Conservation (phyloP, 179 eudicot species). For the Patellifolia procumbens region DNA sequence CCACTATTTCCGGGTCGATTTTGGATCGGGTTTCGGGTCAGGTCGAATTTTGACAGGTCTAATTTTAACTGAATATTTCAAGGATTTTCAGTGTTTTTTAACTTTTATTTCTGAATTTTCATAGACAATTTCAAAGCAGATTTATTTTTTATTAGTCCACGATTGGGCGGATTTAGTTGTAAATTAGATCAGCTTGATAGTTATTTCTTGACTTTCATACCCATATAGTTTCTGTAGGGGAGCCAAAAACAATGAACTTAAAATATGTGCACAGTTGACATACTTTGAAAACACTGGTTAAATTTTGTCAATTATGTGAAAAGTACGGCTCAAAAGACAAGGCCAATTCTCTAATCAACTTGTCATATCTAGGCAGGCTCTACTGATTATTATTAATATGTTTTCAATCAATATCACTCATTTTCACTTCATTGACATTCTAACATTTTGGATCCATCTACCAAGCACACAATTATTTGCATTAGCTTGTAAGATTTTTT, state of each 20-base stretch:
- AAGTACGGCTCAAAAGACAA: slow-evolving; percentile 22
- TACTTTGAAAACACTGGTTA: slow-evolving; percentile 21
- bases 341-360: slow-evolving; percentile 32
- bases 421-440: slow-evolving; percentile 42
- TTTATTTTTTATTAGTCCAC: too few species aligned
- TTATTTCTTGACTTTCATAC: slow-evolving; percentile 29
- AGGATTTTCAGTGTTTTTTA: too few species aligned
- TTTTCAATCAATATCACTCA: slow-evolving; percentile 13
- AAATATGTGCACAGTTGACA: slow-evolving; percentile 23
- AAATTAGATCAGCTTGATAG: slow-evolving; percentile 24
- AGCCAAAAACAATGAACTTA: background rate
- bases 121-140: background rate
- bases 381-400: background rate
- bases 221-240: background rate
- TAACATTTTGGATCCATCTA: slow-evolving; percentile 38
- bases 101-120: too few species aligned
- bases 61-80: too few species aligned
- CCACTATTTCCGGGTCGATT: too few species aligned
- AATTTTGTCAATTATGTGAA: slow-evolving; percentile 35
- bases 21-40: too few species aligned
- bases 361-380: slow-evolving; percentile 20
- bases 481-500: background rate
- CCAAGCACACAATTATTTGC: slow-evolving; percentile 19
- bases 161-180: too few species aligned
- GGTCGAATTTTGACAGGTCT: too few species aligned